Conservation (phyloP, 176 grass and related monocot species). For the Zea luxurians region DNA sequence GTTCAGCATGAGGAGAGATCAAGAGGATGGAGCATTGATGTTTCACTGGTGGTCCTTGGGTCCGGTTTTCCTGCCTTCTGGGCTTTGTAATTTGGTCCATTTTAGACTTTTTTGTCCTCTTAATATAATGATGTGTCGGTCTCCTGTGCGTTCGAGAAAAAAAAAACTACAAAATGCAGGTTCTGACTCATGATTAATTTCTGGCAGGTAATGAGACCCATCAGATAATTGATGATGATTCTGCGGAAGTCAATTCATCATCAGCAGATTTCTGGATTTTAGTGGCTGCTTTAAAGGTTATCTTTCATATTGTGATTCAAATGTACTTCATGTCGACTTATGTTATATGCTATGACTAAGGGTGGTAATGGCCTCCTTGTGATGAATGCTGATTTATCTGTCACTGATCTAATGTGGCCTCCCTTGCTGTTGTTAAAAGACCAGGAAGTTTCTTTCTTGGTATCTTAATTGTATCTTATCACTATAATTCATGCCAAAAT, state of each 20-base stretch:
- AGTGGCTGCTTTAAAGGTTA: slow-evolving; percentile 96
- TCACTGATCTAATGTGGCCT: background rate
- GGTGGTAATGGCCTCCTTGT: background rate
- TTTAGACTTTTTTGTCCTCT: no score
- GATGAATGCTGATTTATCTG: slow-evolving; percentile 16
- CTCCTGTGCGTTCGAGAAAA: no score
- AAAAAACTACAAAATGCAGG: background rate
- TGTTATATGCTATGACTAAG: background rate
- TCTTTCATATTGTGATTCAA: slow-evolving; percentile 8
- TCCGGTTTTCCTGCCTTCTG: no score
- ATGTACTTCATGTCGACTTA: background rate
- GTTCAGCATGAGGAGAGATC: no score
- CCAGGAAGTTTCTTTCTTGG: background rate
- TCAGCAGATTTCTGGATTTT: slow-evolving; percentile 96
- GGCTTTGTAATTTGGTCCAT: no score
- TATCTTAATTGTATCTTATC: background rate
- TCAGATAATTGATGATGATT: slow-evolving; percentile 76
- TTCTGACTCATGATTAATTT: slow-evolving; percentile 31
- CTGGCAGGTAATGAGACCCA: slow-evolving; percentile 67
- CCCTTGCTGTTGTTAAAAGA: background rate
- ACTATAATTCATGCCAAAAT: background rate
- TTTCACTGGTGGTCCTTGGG: no score
- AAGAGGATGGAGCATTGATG: no score
- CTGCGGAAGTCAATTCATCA: slow-evolving; percentile 64
- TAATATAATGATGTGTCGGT: no score